These are phyloP conservation scores for Camellia lanceoleosa DNA, from an alignment of 148 eudicot species.

Conservation along the genomic window DNA sequence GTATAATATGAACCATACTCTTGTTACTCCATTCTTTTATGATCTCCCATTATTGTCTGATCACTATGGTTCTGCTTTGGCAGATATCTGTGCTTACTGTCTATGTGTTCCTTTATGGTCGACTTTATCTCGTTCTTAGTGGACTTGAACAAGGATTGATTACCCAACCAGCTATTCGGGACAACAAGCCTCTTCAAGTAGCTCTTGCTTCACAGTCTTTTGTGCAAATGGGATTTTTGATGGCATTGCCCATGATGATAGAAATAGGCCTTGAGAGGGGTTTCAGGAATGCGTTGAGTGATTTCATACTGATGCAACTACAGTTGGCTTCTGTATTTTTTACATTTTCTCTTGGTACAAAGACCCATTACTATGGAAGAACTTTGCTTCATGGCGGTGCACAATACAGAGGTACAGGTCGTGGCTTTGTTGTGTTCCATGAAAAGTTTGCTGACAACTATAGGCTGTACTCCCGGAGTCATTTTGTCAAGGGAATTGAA, in stretches of 20 bases:
- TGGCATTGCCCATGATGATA: slow-evolving; percentile 56
- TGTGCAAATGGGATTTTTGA: slow-evolving; percentile 47
- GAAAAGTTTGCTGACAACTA: slow-evolving; percentile 38
- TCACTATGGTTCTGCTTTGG: slow-evolving; percentile 2
- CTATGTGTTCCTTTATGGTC: slow-evolving; percentile 43
- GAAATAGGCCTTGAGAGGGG: slow-evolving; percentile 31
- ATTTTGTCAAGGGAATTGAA: slow-evolving; percentile 27
- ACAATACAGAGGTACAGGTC: slow-evolving; percentile 25
- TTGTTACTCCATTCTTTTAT: neutral
- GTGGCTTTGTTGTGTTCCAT: slow-evolving; percentile 30
- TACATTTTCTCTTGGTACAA: slow-evolving; percentile 40
- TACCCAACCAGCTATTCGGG: slow-evolving; percentile 23
- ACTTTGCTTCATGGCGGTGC: slow-evolving; percentile 45
- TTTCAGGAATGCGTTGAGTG: slow-evolving; percentile 24
- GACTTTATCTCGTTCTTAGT: slow-evolving; percentile 48
- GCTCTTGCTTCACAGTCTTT: slow-evolving; percentile 49
- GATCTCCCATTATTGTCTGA: neutral
- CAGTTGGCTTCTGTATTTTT: slow-evolving; percentile 30
- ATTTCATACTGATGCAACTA: slow-evolving; percentile 25
- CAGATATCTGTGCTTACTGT: slow-evolving; percentile 47
- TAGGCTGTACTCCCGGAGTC: slow-evolving; percentile 33
- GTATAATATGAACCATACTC: slow-evolving; percentile 22
- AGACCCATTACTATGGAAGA: slow-evolving; percentile 26
- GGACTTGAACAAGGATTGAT: slow-evolving; percentile 40
- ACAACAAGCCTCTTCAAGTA: slow-evolving; percentile 30